These are phyloP conservation scores for Geosmithia morbida DNA, from an alignment of 2,329 filamentous ascomycete species.

Conservation along the genomic window DNA sequence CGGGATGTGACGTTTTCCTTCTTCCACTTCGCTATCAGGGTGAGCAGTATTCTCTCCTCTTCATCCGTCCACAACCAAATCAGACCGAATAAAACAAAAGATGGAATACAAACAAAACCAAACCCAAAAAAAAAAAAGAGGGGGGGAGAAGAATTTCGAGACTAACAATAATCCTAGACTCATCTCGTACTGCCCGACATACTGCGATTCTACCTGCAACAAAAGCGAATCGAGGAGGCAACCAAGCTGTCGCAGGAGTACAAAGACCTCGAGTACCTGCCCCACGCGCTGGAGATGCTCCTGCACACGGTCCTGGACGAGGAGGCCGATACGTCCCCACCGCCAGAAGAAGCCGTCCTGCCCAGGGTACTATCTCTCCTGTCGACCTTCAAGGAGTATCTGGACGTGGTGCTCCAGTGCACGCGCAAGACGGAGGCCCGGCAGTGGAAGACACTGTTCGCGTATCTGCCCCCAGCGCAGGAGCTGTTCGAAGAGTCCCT, in stretches of 20 bases:
- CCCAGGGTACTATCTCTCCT: slow-evolving; percentile 47
- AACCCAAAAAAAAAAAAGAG: too few species aligned
- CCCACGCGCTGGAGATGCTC: slow-evolving; percentile 82
- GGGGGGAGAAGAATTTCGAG: neutral
- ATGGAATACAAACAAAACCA: too few species aligned
- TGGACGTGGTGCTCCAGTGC: slow-evolving; percentile 93
- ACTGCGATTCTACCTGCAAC: slow-evolving; percentile 62
- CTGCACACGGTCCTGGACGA: slow-evolving; percentile 89
- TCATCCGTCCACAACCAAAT: neutral
- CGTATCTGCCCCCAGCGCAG: slow-evolving; percentile 76
- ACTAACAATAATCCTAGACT: slow-evolving; percentile 37
- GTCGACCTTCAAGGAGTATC: slow-evolving; percentile 68
- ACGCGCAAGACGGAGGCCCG: slow-evolving; percentile 93
- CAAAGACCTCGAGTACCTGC: slow-evolving; percentile 76
- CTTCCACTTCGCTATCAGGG: slow-evolving; percentile 75
- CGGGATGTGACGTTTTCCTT: slow-evolving; percentile 85
- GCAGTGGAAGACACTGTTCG: slow-evolving; percentile 89
- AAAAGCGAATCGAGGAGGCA: slow-evolving; percentile 67
- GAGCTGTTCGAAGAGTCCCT: slow-evolving; percentile 90
- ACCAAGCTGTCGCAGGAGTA: slow-evolving; percentile 75
- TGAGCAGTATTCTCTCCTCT: too few species aligned
- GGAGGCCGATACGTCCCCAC: slow-evolving; percentile 63
- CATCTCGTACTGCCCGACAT: slow-evolving; percentile 87
- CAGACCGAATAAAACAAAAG: too few species aligned
- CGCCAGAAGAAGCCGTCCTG: slow-evolving; percentile 49